phyloP scores from a whole-genome alignment of 164 flowering plant species.

The Aristolochia contorta region DNA sequence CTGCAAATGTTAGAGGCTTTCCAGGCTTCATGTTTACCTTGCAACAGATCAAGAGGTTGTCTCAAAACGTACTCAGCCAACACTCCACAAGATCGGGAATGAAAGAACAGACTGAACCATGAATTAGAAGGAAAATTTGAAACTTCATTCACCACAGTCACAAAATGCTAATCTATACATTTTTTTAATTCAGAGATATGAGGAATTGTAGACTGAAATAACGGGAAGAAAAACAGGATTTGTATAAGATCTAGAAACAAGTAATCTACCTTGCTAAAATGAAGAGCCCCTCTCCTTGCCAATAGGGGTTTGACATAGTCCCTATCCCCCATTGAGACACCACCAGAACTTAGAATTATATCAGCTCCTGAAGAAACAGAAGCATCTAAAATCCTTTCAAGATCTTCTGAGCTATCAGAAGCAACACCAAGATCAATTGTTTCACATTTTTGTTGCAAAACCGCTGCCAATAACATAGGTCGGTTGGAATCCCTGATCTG shows the following conservation, averaged over 20 bases:
- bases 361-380: slow-evolving; percentile 57
- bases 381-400: slow-evolving; percentile 42
- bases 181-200: no score
- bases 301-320: slow-evolving; percentile 86
- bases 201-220: no score
- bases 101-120: neutral
- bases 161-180: no score
- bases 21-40: slow-evolving; percentile 94
- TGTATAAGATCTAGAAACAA: no score
- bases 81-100: neutral
- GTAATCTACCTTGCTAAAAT: slow-evolving; percentile 54
- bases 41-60: slow-evolving; percentile 4
- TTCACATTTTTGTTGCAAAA: slow-evolving; percentile 60
- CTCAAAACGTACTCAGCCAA: neutral
- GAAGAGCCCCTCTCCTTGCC: slow-evolving; percentile 50
- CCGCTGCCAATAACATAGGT: slow-evolving; percentile 80
- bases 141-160: neutral
- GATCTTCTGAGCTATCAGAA: slow-evolving; percentile 62
- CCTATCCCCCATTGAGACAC: slow-evolving; percentile 98
- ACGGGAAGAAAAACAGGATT: no score
- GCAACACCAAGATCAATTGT: slow-evolving; percentile 87
- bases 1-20: slow-evolving; percentile 88
- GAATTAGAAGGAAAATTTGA: no score
- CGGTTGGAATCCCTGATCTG: slow-evolving; percentile 98
- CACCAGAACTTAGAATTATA: slow-evolving; percentile 85